A percentile compares a stretch with the other conserved stretches of the same genome.
Evolutionary conservation across 192 early-diverging fungal species (phyloP).

Genomic region (Mortierella alpina): DNA sequence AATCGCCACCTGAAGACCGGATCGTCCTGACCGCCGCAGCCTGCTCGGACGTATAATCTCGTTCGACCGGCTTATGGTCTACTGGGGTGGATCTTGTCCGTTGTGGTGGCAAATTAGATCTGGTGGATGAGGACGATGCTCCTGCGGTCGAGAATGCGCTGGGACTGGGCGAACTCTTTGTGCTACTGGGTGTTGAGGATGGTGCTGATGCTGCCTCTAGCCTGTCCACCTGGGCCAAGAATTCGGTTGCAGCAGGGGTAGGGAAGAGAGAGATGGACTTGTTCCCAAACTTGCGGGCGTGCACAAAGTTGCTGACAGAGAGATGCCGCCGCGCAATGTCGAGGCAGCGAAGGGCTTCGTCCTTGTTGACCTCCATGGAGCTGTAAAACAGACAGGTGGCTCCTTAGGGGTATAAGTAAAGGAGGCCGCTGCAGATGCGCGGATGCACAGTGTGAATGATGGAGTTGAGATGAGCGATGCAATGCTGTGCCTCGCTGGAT

Average conservation of each 20-base stretch:
- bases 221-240: conserved; percentile 61
- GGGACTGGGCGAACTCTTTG: conserved; percentile 17
- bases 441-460: too few relatives aligned
- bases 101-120: conserved; percentile 9
- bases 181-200: conserved; percentile 27
- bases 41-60: conserved; percentile 84
- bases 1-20: conserved; percentile 77
- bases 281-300: conserved; percentile 85
- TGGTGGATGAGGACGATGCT: conserved; percentile 34
- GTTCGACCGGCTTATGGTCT: conserved; percentile 51
- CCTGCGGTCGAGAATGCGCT: conserved; percentile 29
- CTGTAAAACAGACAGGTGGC: too few relatives aligned
- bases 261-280: conserved; percentile 86
- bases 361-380: conserved; percentile 85
- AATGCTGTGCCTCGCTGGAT: too few relatives aligned
- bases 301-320: conserved; percentile 68
- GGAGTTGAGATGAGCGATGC: too few relatives aligned
- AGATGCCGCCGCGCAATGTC: conserved; percentile 80
- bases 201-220: conserved; percentile 11
- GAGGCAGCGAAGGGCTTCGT: conserved; percentile 85
- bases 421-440: too few relatives aligned
- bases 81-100: conserved; percentile 25
- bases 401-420: too few relatives aligned
- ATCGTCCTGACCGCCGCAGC: conserved; percentile 82
- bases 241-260: conserved; percentile 69